A percentile compares a stretch with the other conserved stretches of the same genome.
Evolutionary conservation across 345 rosid species (phyloP).

Genomic region (Jatropha curcas): DNA sequence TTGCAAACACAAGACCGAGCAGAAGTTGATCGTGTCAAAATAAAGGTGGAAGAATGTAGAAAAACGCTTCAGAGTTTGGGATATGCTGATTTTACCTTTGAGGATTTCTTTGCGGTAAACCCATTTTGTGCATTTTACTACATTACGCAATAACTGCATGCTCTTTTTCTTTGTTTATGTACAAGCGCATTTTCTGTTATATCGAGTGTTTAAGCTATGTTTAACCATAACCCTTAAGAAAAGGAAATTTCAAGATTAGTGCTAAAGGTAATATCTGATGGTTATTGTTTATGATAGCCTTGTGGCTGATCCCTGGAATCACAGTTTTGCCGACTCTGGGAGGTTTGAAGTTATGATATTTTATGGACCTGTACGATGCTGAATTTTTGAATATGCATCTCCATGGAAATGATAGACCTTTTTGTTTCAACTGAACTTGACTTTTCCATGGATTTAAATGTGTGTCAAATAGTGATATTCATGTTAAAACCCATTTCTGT

Average conservation of each 20-base stretch:
- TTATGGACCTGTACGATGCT: not conserved
- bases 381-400: not conserved
- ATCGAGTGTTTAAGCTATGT: not conserved
- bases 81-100: conserved; percentile 88
- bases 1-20: conserved; percentile 75
- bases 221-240: not conserved
- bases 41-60: conserved; percentile 84
- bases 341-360: not conserved
- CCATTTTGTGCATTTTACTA: not conserved
- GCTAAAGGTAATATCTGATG: not conserved
- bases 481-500: not conserved
- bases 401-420: not conserved
- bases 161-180: not conserved
- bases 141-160: not conserved
- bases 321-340: not conserved
- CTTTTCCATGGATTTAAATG: not conserved
- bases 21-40: conserved; percentile 83
- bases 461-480: not conserved
- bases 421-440: not conserved
- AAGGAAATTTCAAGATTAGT: not conserved
- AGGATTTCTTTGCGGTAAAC: conserved; percentile 92
- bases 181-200: not conserved
- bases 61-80: conserved; percentile 91
- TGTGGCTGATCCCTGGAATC: not conserved
- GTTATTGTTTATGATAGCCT: not conserved